Conservation (phyloP, 768 basidiomycete species). For the Leccinum boreale region DNA sequence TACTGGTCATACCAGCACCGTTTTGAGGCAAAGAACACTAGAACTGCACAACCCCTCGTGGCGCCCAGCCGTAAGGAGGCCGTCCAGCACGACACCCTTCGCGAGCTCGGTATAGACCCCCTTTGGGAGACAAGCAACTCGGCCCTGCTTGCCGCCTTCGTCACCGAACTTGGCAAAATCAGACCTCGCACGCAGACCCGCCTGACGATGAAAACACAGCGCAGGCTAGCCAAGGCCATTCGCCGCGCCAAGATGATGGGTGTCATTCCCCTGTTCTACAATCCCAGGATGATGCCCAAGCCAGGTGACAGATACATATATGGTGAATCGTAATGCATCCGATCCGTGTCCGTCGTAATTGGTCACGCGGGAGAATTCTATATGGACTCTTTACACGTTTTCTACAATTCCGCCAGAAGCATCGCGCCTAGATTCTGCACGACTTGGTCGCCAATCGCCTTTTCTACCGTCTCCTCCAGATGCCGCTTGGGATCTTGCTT, state of each 20-base stretch:
- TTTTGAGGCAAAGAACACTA: conserved; percentile 19
- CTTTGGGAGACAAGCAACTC: conserved; percentile 64
- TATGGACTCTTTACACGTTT: background rate
- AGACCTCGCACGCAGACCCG: conserved; percentile 62
- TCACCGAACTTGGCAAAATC: conserved; percentile 82
- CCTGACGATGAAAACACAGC: conserved; percentile 77
- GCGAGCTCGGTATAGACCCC: conserved; percentile 71
- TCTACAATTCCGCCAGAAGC: conserved; percentile 85
- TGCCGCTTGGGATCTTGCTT: conserved; percentile 99
- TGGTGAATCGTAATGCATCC: background rate
- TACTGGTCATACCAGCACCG: conserved; percentile 41
- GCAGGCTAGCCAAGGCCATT: conserved; percentile 78
- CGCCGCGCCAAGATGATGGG: conserved; percentile 92
- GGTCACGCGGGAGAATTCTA: background rate
- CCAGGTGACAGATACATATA: conserved; percentile 2
- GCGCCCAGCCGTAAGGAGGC: conserved; percentile 58
- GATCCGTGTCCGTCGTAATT: conserved; percentile 10
- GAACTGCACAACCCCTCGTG: conserved; percentile 38
- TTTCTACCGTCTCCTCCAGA: conserved; percentile 95
- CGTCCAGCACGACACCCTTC: conserved; percentile 60
- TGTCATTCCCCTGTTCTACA: conserved; percentile 55
- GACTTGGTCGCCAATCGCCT: conserved; percentile 97
- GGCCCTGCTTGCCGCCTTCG: conserved; percentile 50
- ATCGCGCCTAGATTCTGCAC: conserved; percentile 94
- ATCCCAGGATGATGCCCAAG: conserved; percentile 25